phyloP scores from a whole-genome alignment of 331 rosid species.

The Quercus lobata region DNA sequence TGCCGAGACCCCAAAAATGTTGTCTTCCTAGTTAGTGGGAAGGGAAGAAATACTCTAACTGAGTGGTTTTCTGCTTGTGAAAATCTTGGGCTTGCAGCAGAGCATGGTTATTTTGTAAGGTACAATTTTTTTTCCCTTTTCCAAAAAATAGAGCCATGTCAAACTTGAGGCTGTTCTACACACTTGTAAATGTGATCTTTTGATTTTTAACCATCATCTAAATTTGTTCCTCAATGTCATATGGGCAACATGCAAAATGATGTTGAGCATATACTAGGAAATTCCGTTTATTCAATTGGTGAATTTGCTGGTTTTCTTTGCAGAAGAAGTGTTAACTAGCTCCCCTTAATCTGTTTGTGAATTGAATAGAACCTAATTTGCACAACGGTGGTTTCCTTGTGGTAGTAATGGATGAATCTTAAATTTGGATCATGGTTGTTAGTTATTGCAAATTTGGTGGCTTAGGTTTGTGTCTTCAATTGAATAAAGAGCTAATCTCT shows the following conservation, averaged over 20 bases:
- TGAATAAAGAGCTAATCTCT: background rate
- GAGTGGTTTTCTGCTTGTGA: constrained; percentile 86
- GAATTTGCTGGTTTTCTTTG: background rate
- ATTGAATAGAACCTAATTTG: background rate
- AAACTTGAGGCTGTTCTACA: background rate
- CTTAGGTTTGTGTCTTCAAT: background rate
- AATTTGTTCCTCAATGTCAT: background rate
- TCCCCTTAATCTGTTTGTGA: background rate
- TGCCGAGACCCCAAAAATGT: constrained; percentile 69
- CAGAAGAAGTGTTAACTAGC: background rate
- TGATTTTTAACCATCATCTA: background rate
- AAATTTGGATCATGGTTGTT: background rate
- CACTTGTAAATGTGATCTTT: background rate
- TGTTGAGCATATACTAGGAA: background rate
- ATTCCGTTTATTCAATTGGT: background rate
- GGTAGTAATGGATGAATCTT: background rate
- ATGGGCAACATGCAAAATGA: background rate
- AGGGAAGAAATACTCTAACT: constrained; percentile 64
- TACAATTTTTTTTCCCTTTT: constrained; percentile 16
- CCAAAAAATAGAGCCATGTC: background rate
- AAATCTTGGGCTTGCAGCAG: constrained; percentile 87
- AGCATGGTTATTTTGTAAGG: constrained; percentile 88
- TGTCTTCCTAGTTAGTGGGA: constrained; percentile 89
- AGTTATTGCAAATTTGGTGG: background rate
- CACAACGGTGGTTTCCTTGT: background rate